phyloP scores from a whole-genome alignment of 169 alveolate genomes.

The Besnoitia besnoiti region DNA sequence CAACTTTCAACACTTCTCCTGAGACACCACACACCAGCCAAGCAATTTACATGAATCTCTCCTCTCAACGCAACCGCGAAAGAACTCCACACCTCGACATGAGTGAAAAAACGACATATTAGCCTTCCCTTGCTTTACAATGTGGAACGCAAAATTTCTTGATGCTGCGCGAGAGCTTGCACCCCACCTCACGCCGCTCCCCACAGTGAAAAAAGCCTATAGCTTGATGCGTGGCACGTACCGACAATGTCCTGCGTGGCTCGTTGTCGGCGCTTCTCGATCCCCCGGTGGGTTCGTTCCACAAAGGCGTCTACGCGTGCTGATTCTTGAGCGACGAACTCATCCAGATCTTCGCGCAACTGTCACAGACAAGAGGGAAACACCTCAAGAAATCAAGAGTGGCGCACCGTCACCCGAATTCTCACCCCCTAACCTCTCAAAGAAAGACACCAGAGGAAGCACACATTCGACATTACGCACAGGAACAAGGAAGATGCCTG shows the following conservation, averaged over 20 bases:
- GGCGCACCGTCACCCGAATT: too few species aligned
- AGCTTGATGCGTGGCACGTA: neutral
- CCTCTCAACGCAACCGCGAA: too few species aligned
- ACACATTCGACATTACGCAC: too few species aligned
- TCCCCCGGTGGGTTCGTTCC: neutral
- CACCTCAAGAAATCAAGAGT: too few species aligned
- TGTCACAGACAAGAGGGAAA: neutral
- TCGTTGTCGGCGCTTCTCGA: neutral
- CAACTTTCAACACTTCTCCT: neutral
- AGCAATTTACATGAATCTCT: too few species aligned
- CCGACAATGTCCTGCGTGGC: neutral
- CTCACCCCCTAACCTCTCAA: too few species aligned
- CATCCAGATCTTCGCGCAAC: neutral
- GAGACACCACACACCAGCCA: neutral
- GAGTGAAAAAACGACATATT: too few species aligned
- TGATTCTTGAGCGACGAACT: neutral
- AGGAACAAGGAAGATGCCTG: too few species aligned
- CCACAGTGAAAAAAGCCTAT: neutral
- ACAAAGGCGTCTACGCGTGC: neutral
- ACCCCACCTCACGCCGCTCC: neutral
- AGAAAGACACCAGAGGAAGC: too few species aligned
- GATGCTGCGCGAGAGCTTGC: neutral
- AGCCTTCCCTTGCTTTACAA: too few species aligned
- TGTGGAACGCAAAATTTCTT: neutral
- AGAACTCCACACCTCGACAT: too few species aligned